Evolutionary conservation across 2,329 filamentous ascomycete genomes (phyloP).

Genomic region (Sclerotinia nivalis): DNA sequence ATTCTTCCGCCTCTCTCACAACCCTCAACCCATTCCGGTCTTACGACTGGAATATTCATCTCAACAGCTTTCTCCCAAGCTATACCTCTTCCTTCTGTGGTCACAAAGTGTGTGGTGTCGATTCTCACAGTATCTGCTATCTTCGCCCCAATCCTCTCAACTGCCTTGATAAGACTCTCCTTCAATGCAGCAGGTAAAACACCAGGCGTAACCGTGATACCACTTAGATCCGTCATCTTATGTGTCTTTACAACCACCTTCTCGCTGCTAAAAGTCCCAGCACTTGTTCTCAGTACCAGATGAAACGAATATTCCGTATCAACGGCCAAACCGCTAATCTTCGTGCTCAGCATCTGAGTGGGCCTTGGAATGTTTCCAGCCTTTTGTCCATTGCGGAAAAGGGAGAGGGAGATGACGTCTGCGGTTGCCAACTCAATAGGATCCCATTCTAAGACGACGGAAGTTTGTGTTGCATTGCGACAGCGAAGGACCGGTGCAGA

Average conservation of each 20-base stretch:
- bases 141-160: constrained; percentile 90
- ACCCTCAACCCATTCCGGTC: constrained; percentile 96
- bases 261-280: constrained; percentile 82
- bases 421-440: constrained; percentile 90
- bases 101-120: constrained; percentile 98
- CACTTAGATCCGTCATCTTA: constrained; percentile 97
- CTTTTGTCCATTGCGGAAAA: constrained; percentile 96
- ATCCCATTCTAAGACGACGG: constrained; percentile 97
- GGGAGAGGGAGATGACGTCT: constrained; percentile 81
- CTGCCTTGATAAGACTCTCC: constrained; percentile 71
- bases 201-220: constrained; percentile 91
- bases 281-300: constrained; percentile 84
- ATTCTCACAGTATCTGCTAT: constrained; percentile 88
- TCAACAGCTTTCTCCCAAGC: constrained; percentile 96
- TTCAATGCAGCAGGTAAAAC: constrained; percentile 72
- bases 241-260: constrained; percentile 86
- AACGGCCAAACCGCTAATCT: constrained; percentile 94
- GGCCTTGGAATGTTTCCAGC: constrained; percentile 91
- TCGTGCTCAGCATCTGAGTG: constrained; percentile 86
- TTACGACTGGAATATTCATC: constrained; percentile 96
- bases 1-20: constrained; percentile 92
- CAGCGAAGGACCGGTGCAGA: constrained; percentile 78
- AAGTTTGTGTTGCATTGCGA: constrained; percentile 98
- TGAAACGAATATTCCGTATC: constrained; percentile 97
- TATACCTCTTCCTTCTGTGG: constrained; percentile 84